A percentile compares a stretch with the other conserved stretches of the same genome.
phyloP scores from a whole-genome alignment of 1,139 yeast genomes.

The Candida sanyaensis region DNA sequence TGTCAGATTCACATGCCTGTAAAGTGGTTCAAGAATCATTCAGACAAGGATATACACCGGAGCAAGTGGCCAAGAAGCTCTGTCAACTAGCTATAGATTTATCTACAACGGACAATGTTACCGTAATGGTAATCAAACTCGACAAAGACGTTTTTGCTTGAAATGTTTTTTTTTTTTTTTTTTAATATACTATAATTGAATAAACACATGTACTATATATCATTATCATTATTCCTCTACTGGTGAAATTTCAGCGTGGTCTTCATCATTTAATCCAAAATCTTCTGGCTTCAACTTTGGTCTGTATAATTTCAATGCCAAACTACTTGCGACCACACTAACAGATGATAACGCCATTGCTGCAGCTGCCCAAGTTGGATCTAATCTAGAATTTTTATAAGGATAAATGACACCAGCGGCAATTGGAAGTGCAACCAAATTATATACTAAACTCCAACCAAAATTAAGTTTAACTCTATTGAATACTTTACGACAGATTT shows the following conservation, averaged over 20 bases:
- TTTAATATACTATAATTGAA: background rate
- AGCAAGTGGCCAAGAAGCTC: conserved; percentile 65
- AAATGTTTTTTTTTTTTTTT: background rate
- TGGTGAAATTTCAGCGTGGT: conserved; percentile 6
- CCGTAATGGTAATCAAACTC: conserved; percentile 82
- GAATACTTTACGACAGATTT: conserved; percentile 47
- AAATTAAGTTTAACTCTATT: conserved; percentile 58
- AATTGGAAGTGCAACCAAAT: conserved; percentile 54
- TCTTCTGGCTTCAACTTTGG: conserved; percentile 34
- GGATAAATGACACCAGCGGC: conserved; percentile 69
- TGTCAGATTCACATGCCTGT: conserved; percentile 80
- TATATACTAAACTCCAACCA: conserved; percentile 26
- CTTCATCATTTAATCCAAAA: conserved; percentile 9
- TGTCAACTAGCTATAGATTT: conserved; percentile 78
- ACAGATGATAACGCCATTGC: conserved; percentile 67
- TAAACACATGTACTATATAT: background rate
- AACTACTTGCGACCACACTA: conserved; percentile 58
- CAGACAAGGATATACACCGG: conserved; percentile 41
- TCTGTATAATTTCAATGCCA: conserved; percentile 48
- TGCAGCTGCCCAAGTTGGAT: conserved; percentile 68
- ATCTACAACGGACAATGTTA: conserved; percentile 87
- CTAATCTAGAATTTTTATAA: conserved; percentile 49
- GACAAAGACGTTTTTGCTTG: conserved; percentile 44
- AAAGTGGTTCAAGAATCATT: conserved; percentile 56
- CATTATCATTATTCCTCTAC: conserved; percentile 5